phyloP scores from a whole-genome alignment of 495 filamentous ascomycete genomes.

The Tuber umbilicatum region DNA sequence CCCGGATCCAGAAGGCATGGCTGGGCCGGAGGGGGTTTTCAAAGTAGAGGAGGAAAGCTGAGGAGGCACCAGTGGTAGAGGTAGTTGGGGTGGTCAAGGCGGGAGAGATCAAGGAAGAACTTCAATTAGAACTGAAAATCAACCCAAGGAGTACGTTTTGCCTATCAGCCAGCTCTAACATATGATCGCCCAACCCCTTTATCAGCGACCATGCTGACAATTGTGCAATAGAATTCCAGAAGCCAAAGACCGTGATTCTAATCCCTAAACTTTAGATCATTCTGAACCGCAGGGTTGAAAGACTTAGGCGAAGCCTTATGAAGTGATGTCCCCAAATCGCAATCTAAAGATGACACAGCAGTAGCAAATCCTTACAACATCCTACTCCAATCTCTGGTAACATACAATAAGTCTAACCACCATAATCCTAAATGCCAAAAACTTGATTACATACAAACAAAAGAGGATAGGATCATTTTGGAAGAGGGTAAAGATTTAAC shows the following conservation, averaged over 20 bases:
- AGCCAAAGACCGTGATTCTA: slow-evolving; percentile 20
- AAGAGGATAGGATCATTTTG: slow-evolving; percentile 23
- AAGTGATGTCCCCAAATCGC: slow-evolving; percentile 30
- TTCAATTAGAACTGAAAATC: slow-evolving; percentile 29
- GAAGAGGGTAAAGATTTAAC: slow-evolving; percentile 23
- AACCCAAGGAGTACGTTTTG: slow-evolving; percentile 29
- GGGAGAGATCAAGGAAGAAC: slow-evolving; percentile 33
- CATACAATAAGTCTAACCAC: slow-evolving; percentile 25
- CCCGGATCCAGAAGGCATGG: slow-evolving; percentile 24
- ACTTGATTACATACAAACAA: slow-evolving; percentile 20
- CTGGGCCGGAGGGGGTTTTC: slow-evolving; percentile 11
- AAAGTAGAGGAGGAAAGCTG: slow-evolving; percentile 32
- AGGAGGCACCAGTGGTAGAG: slow-evolving; percentile 35
- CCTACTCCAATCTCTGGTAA: slow-evolving; percentile 44
- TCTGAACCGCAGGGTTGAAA: slow-evolving; percentile 7
- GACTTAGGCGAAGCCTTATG: too few relatives aligned
- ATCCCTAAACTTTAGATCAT: slow-evolving; percentile 10
- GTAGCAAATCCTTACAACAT: slow-evolving; percentile 43
- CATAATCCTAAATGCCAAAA: slow-evolving; percentile 44
- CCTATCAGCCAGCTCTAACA: neutral
- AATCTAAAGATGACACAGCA: slow-evolving; percentile 31
- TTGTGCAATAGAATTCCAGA: slow-evolving; percentile 19
- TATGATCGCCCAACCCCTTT: neutral
- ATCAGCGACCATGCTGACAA: neutral
- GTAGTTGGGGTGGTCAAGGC: slow-evolving; percentile 30